These are phyloP conservation scores for Trichosporon faecale DNA, from an alignment of 1,284 basidiomycete genomes.

Conservation along the genomic window DNA sequence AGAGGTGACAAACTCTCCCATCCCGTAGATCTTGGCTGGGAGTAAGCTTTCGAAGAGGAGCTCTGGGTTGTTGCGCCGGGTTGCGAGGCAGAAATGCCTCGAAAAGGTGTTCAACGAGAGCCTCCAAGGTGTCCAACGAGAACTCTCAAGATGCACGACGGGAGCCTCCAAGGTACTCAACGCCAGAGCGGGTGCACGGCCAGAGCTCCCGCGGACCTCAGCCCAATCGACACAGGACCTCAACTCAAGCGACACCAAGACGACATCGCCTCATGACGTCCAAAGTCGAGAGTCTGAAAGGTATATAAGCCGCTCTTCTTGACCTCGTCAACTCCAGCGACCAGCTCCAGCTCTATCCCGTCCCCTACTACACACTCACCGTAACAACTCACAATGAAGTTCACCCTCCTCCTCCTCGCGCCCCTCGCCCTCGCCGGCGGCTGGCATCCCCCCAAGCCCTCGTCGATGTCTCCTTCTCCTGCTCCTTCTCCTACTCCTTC, in stretches of 20 bases:
- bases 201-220: too few relatives aligned
- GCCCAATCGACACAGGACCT: too few relatives aligned
- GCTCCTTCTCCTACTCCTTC: neutral
- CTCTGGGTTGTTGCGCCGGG: neutral
- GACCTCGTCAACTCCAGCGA: neutral
- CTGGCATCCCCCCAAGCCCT: neutral
- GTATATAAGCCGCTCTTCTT: neutral
- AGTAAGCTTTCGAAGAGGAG: neutral
- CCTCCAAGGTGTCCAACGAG: too few relatives aligned
- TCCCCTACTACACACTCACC: too few relatives aligned
- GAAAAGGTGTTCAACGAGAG: too few relatives aligned
- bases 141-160: too few relatives aligned
- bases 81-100: neutral
- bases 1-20: neutral
- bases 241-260: neutral
- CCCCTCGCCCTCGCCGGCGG: neutral
- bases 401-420: neutral
- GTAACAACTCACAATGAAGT: neutral
- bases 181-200: too few relatives aligned
- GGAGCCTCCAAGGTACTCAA: too few relatives aligned
- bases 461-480: neutral
- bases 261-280: neutral
- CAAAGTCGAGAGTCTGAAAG: neutral
- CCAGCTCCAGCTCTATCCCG: neutral
- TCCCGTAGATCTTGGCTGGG: neutral